Evolutionary conservation across 2,329 filamentous ascomycete genomes (phyloP), one percentile per base, ranked within the genome.

Genomic region (Ceratocystiopsis brevicomis): DNA sequence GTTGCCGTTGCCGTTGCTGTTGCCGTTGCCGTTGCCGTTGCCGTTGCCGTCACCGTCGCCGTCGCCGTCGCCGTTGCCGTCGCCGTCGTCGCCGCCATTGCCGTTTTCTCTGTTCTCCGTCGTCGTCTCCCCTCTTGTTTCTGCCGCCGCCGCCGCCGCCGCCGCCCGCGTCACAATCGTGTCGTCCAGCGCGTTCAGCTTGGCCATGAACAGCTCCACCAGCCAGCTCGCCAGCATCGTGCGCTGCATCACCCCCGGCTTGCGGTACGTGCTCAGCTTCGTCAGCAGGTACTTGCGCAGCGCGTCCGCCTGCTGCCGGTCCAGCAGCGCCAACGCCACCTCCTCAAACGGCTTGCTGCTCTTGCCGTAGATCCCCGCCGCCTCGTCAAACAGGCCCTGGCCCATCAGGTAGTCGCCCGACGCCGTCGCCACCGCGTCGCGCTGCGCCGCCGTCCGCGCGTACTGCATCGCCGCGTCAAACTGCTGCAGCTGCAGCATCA

Each of bases 311-410:
- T 96, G 85, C 36, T 78, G 78, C 49, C 82, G 80, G 59, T 96
- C 87, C 50, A 98, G 87, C 54, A 98, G 82, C 1, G 76, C 78
- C 34, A 98, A 67, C 18, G 87, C 87, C 39, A 98, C 88, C 56
- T 98, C 86, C 57, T 98, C 90, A 51, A 98, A 98, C 0, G 85
- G 78, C 63, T 96, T 96, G 57, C 83, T 95, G 61, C 90, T 95
- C 60, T 88, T 96, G 58, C 90, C 90, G 57, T 94, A 95, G 2
- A 96, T 76, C 11, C 76, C 73, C 1, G 92, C 90, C 37, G 90
- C 90, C 57, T 98, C 86, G 43, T 76, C 62, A 58, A 78, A 96
- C 43, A 82, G 77, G 3, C 83, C 82, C 60, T 84, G 88, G 45
- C 72, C 74, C 36, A 87, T 78, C 10, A 98, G 66, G 54, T 85